These are phyloP conservation scores for Aquanectria penicillioides DNA, from an alignment of 2,329 filamentous ascomycete genomes.

Conservation along the genomic window DNA sequence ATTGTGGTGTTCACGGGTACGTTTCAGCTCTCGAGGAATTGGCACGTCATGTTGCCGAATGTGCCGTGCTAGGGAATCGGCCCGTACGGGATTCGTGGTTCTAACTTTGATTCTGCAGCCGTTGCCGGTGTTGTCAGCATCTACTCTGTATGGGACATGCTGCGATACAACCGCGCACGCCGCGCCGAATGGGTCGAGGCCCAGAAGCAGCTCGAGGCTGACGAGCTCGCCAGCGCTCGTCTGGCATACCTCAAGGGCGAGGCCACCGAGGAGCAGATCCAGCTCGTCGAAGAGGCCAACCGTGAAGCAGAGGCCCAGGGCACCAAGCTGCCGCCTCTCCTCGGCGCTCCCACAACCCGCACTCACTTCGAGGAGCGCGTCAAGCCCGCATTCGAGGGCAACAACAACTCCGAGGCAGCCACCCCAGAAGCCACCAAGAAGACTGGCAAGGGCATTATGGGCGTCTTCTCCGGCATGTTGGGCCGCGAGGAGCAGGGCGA, in stretches of 20 bases:
- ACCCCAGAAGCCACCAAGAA: constrained; percentile 26
- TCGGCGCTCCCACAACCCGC: constrained; percentile 55
- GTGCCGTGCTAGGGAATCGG: background rate
- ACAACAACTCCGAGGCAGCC: constrained; percentile 23
- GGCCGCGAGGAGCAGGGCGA: constrained; percentile 39
- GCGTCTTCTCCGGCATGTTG: constrained; percentile 46
- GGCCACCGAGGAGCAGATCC: constrained; percentile 65
- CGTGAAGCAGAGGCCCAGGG: constrained; percentile 56
- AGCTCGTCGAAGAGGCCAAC: constrained; percentile 67
- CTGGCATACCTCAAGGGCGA: constrained; percentile 69
- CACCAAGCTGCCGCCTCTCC: constrained; percentile 61
- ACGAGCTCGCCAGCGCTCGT: constrained; percentile 66
- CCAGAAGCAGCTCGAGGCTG: constrained; percentile 63
- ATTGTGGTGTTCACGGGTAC: constrained; percentile 67
- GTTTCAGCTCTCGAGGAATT: constrained; percentile 26
- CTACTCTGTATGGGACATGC: constrained; percentile 71
- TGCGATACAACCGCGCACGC: constrained; percentile 68
- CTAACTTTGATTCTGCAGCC: constrained; percentile 47
- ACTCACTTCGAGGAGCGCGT: constrained; percentile 49
- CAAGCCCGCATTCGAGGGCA: constrained; percentile 44
- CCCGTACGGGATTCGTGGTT: background rate
- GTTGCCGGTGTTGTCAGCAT: constrained; percentile 65
- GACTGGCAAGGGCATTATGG: constrained; percentile 50
- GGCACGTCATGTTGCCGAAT: background rate
- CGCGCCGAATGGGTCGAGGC: constrained; percentile 67